Base-by-base conservation (phyloP, 1,284 basidiomycete species). In the Leccinum subrobustum region DNA sequence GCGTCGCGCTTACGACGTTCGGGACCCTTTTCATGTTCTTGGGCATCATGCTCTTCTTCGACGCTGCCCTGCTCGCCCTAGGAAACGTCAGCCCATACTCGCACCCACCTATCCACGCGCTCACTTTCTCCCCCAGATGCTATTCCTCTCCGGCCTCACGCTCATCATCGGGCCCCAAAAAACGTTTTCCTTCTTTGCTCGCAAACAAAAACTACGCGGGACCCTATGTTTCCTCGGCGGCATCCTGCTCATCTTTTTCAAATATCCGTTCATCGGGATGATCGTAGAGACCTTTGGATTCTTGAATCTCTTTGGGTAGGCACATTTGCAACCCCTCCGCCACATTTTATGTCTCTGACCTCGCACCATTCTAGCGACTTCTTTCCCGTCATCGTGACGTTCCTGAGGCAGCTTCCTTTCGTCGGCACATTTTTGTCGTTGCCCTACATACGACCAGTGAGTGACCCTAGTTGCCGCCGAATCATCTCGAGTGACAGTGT, bases 151-250 rank as follows among this genome's bases (percentile, higher is more conserved):
- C 2, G 95, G 95, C 47, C 81, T 98, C 56, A 95, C 94, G 7
- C 83, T 97, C 65, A 96, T 98, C 77, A 98, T 98, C 68, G 95
- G 95, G 6, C 93, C 93, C 5, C 89, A 91, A 70, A 96, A 97
- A 81, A 98, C 96, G 2, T 95, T 98, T 77, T 94, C 95, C 78
- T 99, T 99, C 80, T 99, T 99, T 78, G 93, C 96, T 27, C 85
- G 97, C 63, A 92, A 88, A 75, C 92, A 99, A 77, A 99, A 99
- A 78, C 80, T 98, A 66, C 85, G 97, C 27, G 97, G 97, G n/a
- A 95, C 93, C 3, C 64, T 87, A 56, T 96, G 94, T 74, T 98
- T 97, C 81, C 78, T 97, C 60, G 92, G 91, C 51, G 95, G 95
- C 16, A 90, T 98, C 62, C 70, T 92, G 14, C 85, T 95, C 61